phyloP scores from a whole-genome alignment of 2,329 filamentous ascomycete species.

The Cercospora sp. region DNA sequence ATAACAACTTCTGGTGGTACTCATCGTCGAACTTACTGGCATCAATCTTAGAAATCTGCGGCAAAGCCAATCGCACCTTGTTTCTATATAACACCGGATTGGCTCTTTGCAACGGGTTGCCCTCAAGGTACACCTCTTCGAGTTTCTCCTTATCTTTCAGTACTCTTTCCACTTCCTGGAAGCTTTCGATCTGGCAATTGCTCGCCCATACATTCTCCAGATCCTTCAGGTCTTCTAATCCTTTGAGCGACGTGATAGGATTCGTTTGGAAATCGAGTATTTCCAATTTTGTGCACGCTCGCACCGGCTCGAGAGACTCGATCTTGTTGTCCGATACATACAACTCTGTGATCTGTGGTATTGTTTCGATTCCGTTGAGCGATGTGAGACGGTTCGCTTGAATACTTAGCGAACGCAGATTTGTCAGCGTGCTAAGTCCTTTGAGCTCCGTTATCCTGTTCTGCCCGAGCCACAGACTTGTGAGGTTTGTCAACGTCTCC shows the following conservation, averaged over 20 bases:
- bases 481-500: conserved; percentile 71
- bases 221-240: conserved; percentile 65
- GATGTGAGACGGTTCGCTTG: conserved; percentile 89
- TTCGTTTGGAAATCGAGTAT: conserved; percentile 91
- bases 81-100: conserved; percentile 87
- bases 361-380: conserved; percentile 71
- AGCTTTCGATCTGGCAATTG: conserved; percentile 78
- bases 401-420: conserved; percentile 84
- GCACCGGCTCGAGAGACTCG: conserved; percentile 69
- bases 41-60: conserved; percentile 90
- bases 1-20: neutral
- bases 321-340: conserved; percentile 97
- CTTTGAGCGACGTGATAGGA: conserved; percentile 70
- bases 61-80: conserved; percentile 84
- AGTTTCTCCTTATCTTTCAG: conserved; percentile 76
- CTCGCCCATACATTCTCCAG: conserved; percentile 94
- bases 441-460: conserved; percentile 89
- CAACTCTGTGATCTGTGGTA: conserved; percentile 80
- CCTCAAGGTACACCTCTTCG: conserved; percentile 93
- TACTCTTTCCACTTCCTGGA: conserved; percentile 76
- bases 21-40: conserved; percentile 69
- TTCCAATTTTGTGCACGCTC: conserved; percentile 57
- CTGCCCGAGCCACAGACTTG: conserved; percentile 91
- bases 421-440: conserved; percentile 71
- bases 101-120: conserved; percentile 80